Conservation (phyloP, 2,329 filamentous ascomycete species). For the Xylaria sp. region DNA sequence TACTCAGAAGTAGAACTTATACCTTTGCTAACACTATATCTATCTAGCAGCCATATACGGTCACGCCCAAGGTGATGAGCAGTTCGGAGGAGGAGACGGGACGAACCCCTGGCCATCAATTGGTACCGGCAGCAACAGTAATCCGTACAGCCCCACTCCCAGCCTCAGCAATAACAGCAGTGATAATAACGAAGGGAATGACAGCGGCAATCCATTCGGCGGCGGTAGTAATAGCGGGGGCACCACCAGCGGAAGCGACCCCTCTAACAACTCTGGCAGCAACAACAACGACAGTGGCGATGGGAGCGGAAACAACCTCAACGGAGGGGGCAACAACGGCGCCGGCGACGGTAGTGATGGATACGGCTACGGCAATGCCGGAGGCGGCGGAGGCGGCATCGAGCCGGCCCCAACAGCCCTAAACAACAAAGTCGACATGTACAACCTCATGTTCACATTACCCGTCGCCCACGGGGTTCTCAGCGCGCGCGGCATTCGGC, state of each 20-base stretch:
- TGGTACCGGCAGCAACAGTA: not conserved
- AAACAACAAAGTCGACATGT: constrained; percentile 38
- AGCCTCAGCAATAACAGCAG: not conserved
- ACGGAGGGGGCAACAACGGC: not conserved
- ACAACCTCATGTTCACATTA: constrained; percentile 36
- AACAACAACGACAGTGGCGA: not conserved
- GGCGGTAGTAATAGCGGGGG: not conserved
- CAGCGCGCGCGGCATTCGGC: constrained; percentile 48
- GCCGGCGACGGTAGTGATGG: not conserved
- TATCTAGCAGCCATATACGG: not conserved
- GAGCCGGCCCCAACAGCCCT: not conserved
- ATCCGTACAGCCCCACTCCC: constrained; percentile 12
- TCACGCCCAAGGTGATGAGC: constrained; percentile 2
- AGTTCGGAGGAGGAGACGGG: not conserved
- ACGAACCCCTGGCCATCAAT: not conserved
- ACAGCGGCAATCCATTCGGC: not conserved
- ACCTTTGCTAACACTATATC: no score
- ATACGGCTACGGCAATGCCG: not conserved
- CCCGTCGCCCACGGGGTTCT: constrained; percentile 50
- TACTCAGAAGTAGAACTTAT: not conserved
- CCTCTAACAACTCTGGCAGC: not conserved
- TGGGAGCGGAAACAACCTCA: not conserved
- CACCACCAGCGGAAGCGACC: not conserved
- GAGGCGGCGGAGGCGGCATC: not conserved
- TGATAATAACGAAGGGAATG: not conserved